phyloP scores from a whole-genome alignment of 2,329 filamentous ascomycete species.

The Talaromyces sp. region DNA sequence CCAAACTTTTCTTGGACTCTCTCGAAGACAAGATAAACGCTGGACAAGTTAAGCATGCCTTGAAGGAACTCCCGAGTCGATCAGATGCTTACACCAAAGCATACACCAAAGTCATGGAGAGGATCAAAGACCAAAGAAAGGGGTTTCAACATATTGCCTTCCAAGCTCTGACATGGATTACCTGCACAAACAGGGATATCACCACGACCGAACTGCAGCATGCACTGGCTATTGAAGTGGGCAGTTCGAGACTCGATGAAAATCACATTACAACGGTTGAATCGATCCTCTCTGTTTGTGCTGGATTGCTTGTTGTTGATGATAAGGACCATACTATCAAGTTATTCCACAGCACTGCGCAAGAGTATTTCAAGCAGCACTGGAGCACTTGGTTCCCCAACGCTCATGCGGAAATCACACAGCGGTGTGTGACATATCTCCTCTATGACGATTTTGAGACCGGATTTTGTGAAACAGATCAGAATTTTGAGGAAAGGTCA shows the following conservation, averaged over 20 bases:
- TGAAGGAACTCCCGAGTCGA: constrained; percentile 15
- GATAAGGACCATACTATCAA: constrained; percentile 34
- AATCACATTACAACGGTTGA: too few species aligned
- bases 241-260: too few species aligned
- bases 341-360: constrained; percentile 44
- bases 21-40: constrained; percentile 3
- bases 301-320: constrained; percentile 40
- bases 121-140: constrained; percentile 15
- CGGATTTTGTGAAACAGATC: not conserved
- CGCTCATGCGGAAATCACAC: constrained; percentile 23
- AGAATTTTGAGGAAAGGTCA: too few species aligned
- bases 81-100: constrained; percentile 11
- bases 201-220: too few species aligned
- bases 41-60: constrained; percentile 16
- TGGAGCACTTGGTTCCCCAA: constrained; percentile 25
- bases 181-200: too few species aligned
- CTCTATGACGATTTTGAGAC: constrained; percentile 25
- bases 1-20: constrained; percentile 10
- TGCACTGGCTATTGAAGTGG: too few species aligned
- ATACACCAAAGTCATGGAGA: constrained; percentile 20
- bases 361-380: constrained; percentile 40
- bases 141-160: constrained; percentile 12
- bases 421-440: constrained; percentile 33
- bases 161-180: too few species aligned
- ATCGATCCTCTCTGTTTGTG: constrained; percentile 7